Percentiles rank a stretch among this genome's conserved stretches.
These are phyloP conservation scores for Penicillium simplicissimum DNA, from an alignment of 495 filamentous ascomycete genomes.

Conservation along the genomic window DNA sequence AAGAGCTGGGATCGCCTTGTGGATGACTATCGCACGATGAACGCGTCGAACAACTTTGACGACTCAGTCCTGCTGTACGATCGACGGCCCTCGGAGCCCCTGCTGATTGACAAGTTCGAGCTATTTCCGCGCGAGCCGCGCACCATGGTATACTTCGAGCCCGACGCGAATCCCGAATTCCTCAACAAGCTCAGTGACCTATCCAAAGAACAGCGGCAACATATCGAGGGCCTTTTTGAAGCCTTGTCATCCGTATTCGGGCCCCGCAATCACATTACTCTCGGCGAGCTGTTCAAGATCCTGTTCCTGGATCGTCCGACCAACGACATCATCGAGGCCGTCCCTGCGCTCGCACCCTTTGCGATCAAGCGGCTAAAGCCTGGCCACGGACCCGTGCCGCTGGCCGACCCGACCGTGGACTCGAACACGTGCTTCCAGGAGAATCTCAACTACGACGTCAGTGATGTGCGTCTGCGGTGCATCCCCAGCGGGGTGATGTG, in stretches of 20 bases:
- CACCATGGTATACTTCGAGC: slow-evolving; percentile 41
- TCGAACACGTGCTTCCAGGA: slow-evolving; percentile 32
- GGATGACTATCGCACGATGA: slow-evolving; percentile 27
- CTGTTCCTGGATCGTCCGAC: slow-evolving; percentile 29
- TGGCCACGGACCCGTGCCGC: slow-evolving; percentile 26
- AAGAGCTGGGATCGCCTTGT: slow-evolving; percentile 14
- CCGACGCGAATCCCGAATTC: slow-evolving; percentile 27
- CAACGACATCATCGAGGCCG: slow-evolving; percentile 34
- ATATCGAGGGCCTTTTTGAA: slow-evolving; percentile 26
- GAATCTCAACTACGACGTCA: slow-evolving; percentile 42
- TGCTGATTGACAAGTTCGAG: slow-evolving; percentile 52
- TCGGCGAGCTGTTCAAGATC: slow-evolving; percentile 26
- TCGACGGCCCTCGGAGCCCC: slow-evolving; percentile 58
- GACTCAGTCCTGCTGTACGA: slow-evolving; percentile 62
- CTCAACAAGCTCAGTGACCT: slow-evolving; percentile 21
- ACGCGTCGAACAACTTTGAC: slow-evolving; percentile 25
- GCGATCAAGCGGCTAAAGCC: slow-evolving; percentile 35
- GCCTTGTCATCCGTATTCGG: slow-evolving; percentile 26
- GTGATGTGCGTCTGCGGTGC: slow-evolving; percentile 25
- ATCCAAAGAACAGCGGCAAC: slow-evolving; percentile 4
- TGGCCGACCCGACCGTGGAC: slow-evolving; percentile 18
- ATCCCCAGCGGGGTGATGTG: slow-evolving; percentile 27
- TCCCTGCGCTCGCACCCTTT: slow-evolving; percentile 36
- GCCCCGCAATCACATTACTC: slow-evolving; percentile 20
- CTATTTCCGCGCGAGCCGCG: slow-evolving; percentile 50